Evolutionary conservation across 78 protist genomes (phyloP).

Genomic region (Dictyostelium brefeldianum): DNA sequence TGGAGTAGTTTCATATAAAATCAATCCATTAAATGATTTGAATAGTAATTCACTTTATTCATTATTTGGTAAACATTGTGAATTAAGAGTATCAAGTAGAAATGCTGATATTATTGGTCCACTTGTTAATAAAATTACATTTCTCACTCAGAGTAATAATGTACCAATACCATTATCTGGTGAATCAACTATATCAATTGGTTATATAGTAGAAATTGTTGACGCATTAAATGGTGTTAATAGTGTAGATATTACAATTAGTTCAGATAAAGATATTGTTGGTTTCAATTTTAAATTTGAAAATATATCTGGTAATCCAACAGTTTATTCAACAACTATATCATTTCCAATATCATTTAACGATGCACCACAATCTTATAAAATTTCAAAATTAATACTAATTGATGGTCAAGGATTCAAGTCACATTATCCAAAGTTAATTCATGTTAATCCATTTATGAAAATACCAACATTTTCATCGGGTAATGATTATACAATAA

Average conservation of each 20-base stretch:
- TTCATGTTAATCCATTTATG: not conserved
- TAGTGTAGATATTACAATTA: not conserved
- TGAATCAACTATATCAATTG: not conserved
- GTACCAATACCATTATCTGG: not conserved
- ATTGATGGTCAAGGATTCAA: not conserved
- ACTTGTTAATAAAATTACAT: not conserved
- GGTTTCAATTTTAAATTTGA: not conserved
- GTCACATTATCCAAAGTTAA: not conserved
- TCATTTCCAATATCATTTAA: not conserved
- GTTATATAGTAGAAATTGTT: not conserved
- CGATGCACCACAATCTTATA: not conserved
- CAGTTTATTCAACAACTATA: not conserved
- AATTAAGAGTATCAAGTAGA: not conserved
- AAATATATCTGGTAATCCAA: not conserved
- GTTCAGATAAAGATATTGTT: not conserved
- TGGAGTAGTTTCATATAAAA: not conserved
- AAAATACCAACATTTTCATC: not conserved
- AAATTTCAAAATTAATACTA: not conserved
- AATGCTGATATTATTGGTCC: constrained; percentile 2
- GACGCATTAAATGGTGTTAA: not conserved
- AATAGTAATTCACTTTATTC: not conserved
- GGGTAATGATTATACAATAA: too few relatives aligned
- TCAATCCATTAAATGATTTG: not conserved
- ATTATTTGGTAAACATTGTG: not conserved
- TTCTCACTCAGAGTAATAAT: not conserved